These are phyloP conservation scores for Drosera spatulata DNA, from an alignment of 179 eudicot genomes.

Conservation along the genomic window DNA sequence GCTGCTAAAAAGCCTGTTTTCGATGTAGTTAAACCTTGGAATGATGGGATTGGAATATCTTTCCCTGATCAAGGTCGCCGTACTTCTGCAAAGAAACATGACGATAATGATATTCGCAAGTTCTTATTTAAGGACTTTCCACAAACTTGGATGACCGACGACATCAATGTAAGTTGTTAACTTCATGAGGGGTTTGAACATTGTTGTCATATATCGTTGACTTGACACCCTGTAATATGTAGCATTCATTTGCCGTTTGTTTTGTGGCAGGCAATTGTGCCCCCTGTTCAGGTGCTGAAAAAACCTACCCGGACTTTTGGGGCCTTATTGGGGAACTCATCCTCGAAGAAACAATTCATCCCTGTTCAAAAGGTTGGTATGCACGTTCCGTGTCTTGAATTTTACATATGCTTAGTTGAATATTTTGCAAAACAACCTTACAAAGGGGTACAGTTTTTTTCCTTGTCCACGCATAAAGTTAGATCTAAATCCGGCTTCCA, in stretches of 20 bases:
- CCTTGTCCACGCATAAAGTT: too few relatives aligned
- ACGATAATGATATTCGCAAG: too few relatives aligned
- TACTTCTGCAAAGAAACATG: too few relatives aligned
- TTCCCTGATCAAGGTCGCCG: too few relatives aligned
- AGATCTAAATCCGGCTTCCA: too few relatives aligned
- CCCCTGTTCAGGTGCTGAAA: conserved; percentile 60
- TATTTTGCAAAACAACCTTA: neutral
- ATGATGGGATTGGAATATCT: neutral
- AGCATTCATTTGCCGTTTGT: neutral
- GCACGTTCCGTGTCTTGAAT: neutral
- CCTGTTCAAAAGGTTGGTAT: conserved; percentile 14
- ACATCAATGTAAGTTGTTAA: too few relatives aligned
- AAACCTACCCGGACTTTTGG: conserved; percentile 81
- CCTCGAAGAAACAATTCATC: conserved; percentile 49
- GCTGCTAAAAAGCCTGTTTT: neutral
- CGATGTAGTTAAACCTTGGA: conserved; percentile 14
- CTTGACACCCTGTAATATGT: conserved; percentile 1
- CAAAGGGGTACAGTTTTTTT: too few relatives aligned
- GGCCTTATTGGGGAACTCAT: conserved; percentile 61
- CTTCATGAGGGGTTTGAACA: too few relatives aligned
- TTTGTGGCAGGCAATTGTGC: conserved; percentile 42
- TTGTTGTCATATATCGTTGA: conserved; percentile 1
- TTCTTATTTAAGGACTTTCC: too few relatives aligned
- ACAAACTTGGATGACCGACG: too few relatives aligned
- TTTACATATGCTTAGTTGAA: neutral